These are phyloP conservation scores for Vaucheria bursata DNA, from an alignment of 352 stramenopile genomes.

Conservation along the genomic window DNA sequence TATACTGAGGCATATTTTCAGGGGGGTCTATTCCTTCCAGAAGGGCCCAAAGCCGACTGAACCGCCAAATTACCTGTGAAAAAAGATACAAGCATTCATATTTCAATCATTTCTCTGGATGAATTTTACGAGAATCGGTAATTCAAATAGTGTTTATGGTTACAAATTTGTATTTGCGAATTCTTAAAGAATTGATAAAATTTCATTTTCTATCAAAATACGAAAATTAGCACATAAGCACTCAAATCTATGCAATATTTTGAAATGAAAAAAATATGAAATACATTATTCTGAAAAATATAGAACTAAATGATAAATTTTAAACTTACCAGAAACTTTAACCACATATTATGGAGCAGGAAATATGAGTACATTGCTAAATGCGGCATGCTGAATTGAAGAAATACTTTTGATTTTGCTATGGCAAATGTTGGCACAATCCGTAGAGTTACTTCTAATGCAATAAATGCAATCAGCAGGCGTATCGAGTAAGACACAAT, in stretches of 20 bases:
- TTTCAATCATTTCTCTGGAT: too few relatives aligned
- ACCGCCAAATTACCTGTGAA: slow-evolving; percentile 54
- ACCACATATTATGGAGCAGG: slow-evolving; percentile 56
- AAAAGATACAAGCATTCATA: too few relatives aligned
- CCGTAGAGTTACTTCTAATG: slow-evolving; percentile 50
- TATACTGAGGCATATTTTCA: slow-evolving; percentile 57
- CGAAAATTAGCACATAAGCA: too few relatives aligned
- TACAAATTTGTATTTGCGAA: too few relatives aligned
- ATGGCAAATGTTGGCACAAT: slow-evolving; percentile 51
- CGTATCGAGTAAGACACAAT: slow-evolving; percentile 45
- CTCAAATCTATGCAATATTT: too few relatives aligned
- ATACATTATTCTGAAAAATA: too few relatives aligned
- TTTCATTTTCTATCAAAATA: too few relatives aligned
- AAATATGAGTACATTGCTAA: slow-evolving; percentile 48
- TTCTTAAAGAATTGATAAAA: too few relatives aligned
- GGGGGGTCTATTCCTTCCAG: slow-evolving; percentile 53
- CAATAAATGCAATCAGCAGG: slow-evolving; percentile 37
- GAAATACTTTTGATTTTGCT: slow-evolving; percentile 10
- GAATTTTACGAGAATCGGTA: too few relatives aligned
- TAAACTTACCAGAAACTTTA: slow-evolving; percentile 56
- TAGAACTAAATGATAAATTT: too few relatives aligned
- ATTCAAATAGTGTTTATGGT: too few relatives aligned
- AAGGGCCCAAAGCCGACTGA: slow-evolving; percentile 54
- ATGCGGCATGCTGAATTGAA: neutral
- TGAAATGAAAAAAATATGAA: too few relatives aligned